A percentile compares a stretch with the other conserved stretches of the same genome.
Evolutionary conservation across 257 asterid species (phyloP).

Genomic region (Ilex aquifolium): DNA sequence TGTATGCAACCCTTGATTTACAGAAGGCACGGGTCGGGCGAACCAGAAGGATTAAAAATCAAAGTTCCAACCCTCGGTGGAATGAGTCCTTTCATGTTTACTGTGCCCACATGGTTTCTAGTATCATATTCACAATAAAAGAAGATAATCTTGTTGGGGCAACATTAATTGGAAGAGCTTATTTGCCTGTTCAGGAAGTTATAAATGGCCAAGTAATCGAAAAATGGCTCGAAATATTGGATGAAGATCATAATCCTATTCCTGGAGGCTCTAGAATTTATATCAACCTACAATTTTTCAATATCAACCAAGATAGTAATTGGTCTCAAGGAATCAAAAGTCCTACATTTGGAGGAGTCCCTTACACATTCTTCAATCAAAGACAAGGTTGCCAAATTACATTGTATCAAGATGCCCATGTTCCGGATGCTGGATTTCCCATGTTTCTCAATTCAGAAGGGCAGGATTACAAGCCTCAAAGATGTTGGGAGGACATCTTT

Average conservation of each 20-base stretch:
- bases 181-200: no score
- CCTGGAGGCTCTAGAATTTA: constrained; percentile 54
- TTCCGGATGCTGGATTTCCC: constrained; percentile 38
- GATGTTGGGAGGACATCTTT: constrained; percentile 86
- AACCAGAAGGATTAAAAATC: constrained; percentile 39
- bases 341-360: constrained; percentile 50
- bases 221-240: no score
- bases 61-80: constrained; percentile 65
- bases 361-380: constrained; percentile 56
- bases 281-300: constrained; percentile 44
- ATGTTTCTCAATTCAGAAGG: constrained; percentile 23
- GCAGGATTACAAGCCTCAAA: constrained; percentile 18
- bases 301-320: constrained; percentile 38
- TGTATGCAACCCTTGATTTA: constrained; percentile 74
- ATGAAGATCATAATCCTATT: no score
- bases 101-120: constrained; percentile 62
- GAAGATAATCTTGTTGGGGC: constrained; percentile 63
- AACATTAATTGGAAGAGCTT: constrained; percentile 18
- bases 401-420: constrained; percentile 72
- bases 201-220: no score
- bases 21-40: constrained; percentile 68
- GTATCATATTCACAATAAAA: constrained; percentile 65
- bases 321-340: constrained; percentile 68
- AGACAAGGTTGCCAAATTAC: constrained; percentile 59
- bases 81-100: constrained; percentile 49